A percentile compares a stretch with the other conserved stretches of the same genome.
phyloP scores from a whole-genome alignment of 208 protist genomes.

The Phytomonas sp. region DNA sequence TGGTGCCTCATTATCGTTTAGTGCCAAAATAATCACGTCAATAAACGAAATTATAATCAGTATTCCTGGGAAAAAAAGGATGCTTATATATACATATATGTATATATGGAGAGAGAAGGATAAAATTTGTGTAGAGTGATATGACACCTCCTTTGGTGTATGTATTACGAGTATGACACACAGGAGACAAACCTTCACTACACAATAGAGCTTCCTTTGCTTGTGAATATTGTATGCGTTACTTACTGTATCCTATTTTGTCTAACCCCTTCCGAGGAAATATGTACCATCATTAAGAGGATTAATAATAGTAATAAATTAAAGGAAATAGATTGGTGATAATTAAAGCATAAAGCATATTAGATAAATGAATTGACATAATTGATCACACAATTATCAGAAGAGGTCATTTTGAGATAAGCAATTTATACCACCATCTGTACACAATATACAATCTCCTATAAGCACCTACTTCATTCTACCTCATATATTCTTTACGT shows the following conservation, averaged over 20 bases:
- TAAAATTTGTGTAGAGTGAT: not conserved
- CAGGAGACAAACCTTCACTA: not conserved
- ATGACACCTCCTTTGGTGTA: not conserved
- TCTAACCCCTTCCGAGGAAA: not conserved
- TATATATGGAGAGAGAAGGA: not conserved
- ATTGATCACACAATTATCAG: not conserved
- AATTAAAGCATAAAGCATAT: not conserved
- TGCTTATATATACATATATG: not conserved
- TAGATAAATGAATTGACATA: not conserved
- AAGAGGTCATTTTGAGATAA: not conserved
- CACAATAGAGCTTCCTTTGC: not conserved
- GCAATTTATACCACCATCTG: not conserved
- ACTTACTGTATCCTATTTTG: not conserved
- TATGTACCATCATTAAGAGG: not conserved
- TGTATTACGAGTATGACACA: not conserved
- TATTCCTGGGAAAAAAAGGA: not conserved
- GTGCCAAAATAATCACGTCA: not conserved
- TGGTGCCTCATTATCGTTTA: not conserved
- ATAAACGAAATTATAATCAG: not conserved
- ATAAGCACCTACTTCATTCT: not conserved
- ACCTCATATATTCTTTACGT: not conserved
- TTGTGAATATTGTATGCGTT: not conserved
- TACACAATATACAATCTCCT: not conserved
- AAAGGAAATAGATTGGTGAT: not conserved
- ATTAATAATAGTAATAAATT: not conserved